Base-by-base conservation (phyloP, 805 yeast species). In the Saturnispora galanensis region DNA sequence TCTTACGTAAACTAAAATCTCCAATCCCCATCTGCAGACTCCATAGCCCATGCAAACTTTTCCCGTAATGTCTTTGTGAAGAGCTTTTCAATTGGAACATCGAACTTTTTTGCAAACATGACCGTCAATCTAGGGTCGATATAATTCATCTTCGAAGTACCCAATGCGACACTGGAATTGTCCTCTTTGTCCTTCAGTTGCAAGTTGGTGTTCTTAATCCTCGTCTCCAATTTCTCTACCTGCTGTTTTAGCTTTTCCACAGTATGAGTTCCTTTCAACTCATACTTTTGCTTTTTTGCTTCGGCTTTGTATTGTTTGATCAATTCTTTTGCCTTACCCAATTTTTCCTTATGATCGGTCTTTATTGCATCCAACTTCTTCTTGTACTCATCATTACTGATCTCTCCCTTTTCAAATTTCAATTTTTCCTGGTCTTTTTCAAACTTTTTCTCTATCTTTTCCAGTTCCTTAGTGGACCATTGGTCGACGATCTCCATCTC, bases 1-100 rank as follows among this genome's bases (percentile, higher is more conserved):
- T 15, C 35, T 16, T 18, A 13, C 36, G 9, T 15, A 16, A 12
- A 17, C 37, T 64, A 89, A 58, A 89, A 89, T 52, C 76, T 72
- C 97, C 97, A 89, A 55, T 85, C 66, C 52, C 77, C 87, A 59
- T 84, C 97, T 3, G 80, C 88, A 43, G 89, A 79, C 62, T 89
- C 95, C 43, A 90, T 82, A 29, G 97, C 97, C 97, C 97, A 90
- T 39, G 77, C 80, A 66, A 90, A 90, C 67, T 90, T 90, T 36
- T 89, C 96, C 49, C 97, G 69, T 44, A 90, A 68, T 0, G 97
- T 85, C 66, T 88, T 89, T 10, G 96, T 83, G 55, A 90, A 88
- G 35, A 90, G 69, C 63, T 85, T 89, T 63, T 90, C 97, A 44
- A 90, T 82, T 7, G 97, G 97, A 16, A 90, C 96, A 44, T 77